A percentile compares a stretch with the other conserved stretches of the same genome.
Evolutionary conservation across 73 alveolate genomes (phyloP).

Genomic region (Strombidium stylifer): DNA sequence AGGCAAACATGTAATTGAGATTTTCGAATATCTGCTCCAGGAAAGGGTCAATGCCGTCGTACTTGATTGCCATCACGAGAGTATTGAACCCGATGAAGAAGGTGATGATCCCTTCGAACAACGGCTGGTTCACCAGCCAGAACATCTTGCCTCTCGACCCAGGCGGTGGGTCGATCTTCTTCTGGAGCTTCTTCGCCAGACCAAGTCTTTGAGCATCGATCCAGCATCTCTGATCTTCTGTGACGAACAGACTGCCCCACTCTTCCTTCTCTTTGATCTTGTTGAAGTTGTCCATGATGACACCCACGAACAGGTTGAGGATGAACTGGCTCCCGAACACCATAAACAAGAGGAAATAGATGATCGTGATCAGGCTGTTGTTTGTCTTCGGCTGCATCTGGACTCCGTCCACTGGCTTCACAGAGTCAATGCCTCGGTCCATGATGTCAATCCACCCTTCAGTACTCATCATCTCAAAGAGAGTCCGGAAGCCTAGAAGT

Average conservation of each 20-base stretch:
- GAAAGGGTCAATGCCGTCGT: conserved; percentile 10
- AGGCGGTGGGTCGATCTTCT: conserved; percentile 18
- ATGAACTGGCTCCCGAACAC: conserved; percentile 41
- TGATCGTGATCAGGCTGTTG: neutral
- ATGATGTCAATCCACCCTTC: conserved; percentile 53
- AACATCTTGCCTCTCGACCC: neutral
- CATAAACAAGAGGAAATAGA: conserved; percentile 33
- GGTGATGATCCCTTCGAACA: neutral
- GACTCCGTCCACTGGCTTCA: no score
- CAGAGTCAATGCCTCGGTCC: conserved; percentile 46
- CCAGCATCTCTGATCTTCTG: conserved; percentile 40
- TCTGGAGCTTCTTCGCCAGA: conserved; percentile 35
- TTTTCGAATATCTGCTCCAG: conserved; percentile 16
- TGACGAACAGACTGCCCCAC: conserved; percentile 39
- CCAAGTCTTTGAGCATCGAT: conserved; percentile 45
- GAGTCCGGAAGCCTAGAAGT: conserved; percentile 10
- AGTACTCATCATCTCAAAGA: conserved; percentile 52
- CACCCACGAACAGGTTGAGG: conserved; percentile 55
- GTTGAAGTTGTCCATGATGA: conserved; percentile 56
- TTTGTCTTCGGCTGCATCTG: conserved; percentile 38
- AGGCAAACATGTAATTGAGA: conserved; percentile 23
- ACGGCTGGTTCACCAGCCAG: neutral
- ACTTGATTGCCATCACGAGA: conserved; percentile 36
- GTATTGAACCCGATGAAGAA: conserved; percentile 33
- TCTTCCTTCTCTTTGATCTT: conserved; percentile 47